These are phyloP conservation scores for Mycena venus DNA, from an alignment of 768 basidiomycete species.

Conservation along the genomic window DNA sequence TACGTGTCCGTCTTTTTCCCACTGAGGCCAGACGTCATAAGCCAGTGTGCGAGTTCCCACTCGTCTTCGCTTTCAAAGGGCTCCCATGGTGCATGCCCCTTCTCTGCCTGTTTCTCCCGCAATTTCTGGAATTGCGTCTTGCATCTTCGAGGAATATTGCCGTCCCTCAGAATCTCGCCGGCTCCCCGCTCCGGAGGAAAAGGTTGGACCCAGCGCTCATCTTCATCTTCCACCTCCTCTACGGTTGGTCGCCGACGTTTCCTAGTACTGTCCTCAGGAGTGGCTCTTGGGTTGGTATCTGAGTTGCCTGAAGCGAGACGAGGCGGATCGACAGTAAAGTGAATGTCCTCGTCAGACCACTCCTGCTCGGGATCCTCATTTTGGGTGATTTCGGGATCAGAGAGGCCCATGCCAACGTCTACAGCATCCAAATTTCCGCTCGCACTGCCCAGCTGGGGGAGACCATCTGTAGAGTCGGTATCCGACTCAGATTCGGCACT, in stretches of 20 bases:
- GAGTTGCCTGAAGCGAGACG: background rate
- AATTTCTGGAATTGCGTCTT: constrained; percentile 31
- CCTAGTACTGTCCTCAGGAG: too few species aligned
- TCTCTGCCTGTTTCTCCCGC: constrained; percentile 14
- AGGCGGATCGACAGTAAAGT: background rate
- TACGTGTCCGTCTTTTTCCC: constrained; percentile 45
- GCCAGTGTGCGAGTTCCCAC: constrained; percentile 48
- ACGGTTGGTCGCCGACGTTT: background rate
- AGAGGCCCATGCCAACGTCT: background rate
- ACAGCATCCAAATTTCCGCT: background rate
- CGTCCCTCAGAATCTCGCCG: background rate
- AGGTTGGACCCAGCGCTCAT: background rate
- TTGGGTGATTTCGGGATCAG: too few species aligned
- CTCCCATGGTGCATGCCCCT: constrained; percentile 34
- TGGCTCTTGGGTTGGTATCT: background rate
- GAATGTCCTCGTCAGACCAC: background rate
- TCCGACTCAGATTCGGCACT: background rate
- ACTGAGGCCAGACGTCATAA: constrained; percentile 41
- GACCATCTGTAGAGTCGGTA: too few species aligned
- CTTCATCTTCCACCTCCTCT: constrained; percentile 16
- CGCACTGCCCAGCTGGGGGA: too few species aligned
- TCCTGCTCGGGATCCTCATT: too few species aligned
- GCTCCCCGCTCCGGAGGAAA: background rate
- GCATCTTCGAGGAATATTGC: too few species aligned
- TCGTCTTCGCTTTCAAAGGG: constrained; percentile 46